Evolutionary conservation across 257 asterid species (phyloP), one percentile per base, ranked within the genome.

Genomic region (Plantago major): DNA sequence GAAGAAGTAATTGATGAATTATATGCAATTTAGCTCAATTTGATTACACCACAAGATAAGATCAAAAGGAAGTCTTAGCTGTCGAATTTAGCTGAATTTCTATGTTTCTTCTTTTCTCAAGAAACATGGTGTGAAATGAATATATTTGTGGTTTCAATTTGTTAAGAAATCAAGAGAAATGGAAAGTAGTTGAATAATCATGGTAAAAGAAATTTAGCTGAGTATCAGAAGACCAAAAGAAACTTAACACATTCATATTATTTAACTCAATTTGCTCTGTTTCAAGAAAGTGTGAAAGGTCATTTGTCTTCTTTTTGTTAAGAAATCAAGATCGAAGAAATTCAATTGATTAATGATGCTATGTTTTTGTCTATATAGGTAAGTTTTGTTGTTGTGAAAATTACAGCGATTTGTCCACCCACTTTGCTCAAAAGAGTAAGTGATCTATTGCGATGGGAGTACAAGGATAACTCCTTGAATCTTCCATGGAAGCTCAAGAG

Each of bases 361-460:
- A 43, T 64, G 42, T 60, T 1, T 6, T 51, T 49, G 26, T 52
- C 8, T 51, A 28, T 40, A 55, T 86, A 91, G 97, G 90, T 82
- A n/a, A 92, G 89, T 68, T 89, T 77, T 55, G 82, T 86, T 9
- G 96, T 83, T 40, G 95, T 87, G 77, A 93, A 93, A 80, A 71
- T 87, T 3, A 87, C 95, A 0, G 97, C 97, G 26, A 85, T 93
- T 19, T 85, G 95, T 66, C 85, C 90, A 0, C 60, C 65, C 1
- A 67, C 44, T 10, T 43, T 89, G 67, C 94, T 93, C 0, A 78
- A 55, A 63, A 76, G 97, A 79, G 80, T 87, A 12, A 85, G 99
- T 64, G 97, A 93, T 79, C 69, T 83, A 9, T 64, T 93, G 40
- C 55, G 97, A 56, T 89, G 97, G 97, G 86, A 87, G 44, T 60